Conservation (phyloP, 176 grass and related monocot genomes). For the Stipa capillata region DNA sequence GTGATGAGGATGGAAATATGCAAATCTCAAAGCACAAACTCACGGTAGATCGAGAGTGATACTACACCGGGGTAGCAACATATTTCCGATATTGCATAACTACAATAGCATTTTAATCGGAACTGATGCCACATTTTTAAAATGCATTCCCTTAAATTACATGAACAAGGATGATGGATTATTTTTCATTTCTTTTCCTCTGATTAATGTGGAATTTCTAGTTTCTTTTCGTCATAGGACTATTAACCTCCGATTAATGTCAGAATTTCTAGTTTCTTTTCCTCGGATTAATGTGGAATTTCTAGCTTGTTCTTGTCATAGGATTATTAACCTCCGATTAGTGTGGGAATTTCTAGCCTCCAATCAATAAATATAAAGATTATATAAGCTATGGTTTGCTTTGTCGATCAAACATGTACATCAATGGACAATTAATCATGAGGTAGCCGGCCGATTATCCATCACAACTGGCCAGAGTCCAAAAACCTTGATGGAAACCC, state of each 20-base stretch:
- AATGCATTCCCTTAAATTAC: not conserved
- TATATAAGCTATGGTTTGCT: not conserved
- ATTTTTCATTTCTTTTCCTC: not conserved
- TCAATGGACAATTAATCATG: not conserved
- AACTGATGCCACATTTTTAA: not conserved
- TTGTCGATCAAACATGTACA: not conserved
- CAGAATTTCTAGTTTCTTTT: not conserved
- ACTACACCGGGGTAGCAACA: too few relatives aligned
- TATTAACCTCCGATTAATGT: not conserved
- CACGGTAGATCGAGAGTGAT: too few relatives aligned
- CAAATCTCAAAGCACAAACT: too few relatives aligned
- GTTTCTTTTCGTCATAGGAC: too few relatives aligned
- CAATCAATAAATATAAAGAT: not conserved
- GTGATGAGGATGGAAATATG: too few relatives aligned
- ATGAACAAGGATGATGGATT: not conserved
- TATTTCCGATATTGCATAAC: too few relatives aligned
- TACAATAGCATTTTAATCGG: not conserved
- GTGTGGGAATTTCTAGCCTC: not conserved
- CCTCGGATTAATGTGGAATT: not conserved
- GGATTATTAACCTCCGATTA: too few relatives aligned
- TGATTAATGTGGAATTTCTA: too few relatives aligned
- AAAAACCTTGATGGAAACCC: not conserved
- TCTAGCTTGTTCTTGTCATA: not conserved
- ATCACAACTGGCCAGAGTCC: not conserved
- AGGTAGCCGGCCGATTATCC: not conserved